Percentiles rank a stretch among this genome's conserved stretches.
These are phyloP conservation scores for Zoysia pacifica DNA, from an alignment of 176 grass and related monocot species.

Conservation along the genomic window DNA sequence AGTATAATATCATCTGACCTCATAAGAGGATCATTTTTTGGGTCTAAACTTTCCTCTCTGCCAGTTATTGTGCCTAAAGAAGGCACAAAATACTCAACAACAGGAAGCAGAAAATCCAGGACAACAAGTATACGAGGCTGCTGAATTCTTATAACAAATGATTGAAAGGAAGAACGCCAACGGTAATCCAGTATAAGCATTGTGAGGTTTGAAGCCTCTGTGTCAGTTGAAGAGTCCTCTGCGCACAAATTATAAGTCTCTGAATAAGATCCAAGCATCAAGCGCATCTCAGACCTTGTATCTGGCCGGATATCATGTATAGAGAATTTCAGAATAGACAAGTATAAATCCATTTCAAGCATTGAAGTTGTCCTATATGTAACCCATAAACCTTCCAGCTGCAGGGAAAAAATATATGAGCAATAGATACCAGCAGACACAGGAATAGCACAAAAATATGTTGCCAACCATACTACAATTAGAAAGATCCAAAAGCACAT, in stretches of 20 bases:
- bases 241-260: conserved; percentile 53
- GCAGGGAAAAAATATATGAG: conserved; percentile 31
- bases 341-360: conserved; percentile 84
- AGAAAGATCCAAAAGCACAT: background rate
- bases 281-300: conserved; percentile 87
- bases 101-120: conserved; percentile 84
- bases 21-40: conserved; percentile 84
- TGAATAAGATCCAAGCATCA: conserved; percentile 93
- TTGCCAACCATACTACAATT: background rate
- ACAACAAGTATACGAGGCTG: conserved; percentile 89
- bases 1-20: conserved; percentile 86
- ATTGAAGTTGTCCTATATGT: conserved; percentile 93
- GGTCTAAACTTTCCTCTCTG: conserved; percentile 77
- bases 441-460: conserved; percentile 14
- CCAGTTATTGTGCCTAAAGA: conserved; percentile 85
- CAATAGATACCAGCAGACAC: conserved; percentile 15
- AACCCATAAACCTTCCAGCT: conserved; percentile 96
- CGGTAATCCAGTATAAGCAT: conserved; percentile 98
- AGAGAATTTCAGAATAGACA: conserved; percentile 85
- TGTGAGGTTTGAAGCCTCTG: conserved; percentile 71
- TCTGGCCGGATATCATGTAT: conserved; percentile 87
- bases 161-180: conserved; percentile 90
- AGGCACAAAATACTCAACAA: conserved; percentile 94
- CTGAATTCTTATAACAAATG: conserved; percentile 90
- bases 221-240: conserved; percentile 46